Percentiles rank a stretch among this genome's conserved stretches.
Evolutionary conservation across 176 grass and related monocot species (phyloP).

Genomic region (Aechmea fasciata): DNA sequence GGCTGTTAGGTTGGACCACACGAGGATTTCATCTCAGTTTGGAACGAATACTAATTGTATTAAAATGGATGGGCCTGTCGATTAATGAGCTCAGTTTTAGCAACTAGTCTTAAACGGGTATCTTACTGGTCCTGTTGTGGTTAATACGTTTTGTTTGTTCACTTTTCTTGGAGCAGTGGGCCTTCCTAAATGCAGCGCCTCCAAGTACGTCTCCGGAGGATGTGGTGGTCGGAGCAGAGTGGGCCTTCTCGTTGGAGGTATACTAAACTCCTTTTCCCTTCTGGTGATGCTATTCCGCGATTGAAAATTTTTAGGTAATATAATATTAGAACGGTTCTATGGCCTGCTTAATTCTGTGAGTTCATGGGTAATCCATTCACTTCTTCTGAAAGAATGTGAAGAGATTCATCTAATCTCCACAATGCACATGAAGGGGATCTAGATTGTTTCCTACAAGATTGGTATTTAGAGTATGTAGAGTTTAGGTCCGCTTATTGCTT

Average conservation of each 20-base stretch:
- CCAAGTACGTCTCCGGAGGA: constrained; percentile 2
- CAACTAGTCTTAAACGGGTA: neutral
- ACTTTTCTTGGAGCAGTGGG: neutral
- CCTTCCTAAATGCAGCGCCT: constrained; percentile 5
- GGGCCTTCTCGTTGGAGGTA: constrained; percentile 17
- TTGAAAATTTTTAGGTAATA: neutral
- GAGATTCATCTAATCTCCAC: too few relatives aligned
- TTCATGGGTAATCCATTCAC: too few relatives aligned
- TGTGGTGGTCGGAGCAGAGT: constrained; percentile 1
- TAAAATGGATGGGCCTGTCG: too few relatives aligned
- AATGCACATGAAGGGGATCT: too few relatives aligned
- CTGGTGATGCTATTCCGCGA: neutral
- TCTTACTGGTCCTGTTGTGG: neutral
- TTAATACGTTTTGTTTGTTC: neutral
- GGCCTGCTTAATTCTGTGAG: too few relatives aligned
- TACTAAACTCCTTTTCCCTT: neutral
- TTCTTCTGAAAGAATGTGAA: too few relatives aligned
- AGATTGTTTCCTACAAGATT: too few relatives aligned
- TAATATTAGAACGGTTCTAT: neutral
- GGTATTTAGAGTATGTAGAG: too few relatives aligned
- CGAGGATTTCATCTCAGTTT: too few relatives aligned
- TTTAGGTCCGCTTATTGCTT: too few relatives aligned
- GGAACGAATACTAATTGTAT: too few relatives aligned
- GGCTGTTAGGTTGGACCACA: too few relatives aligned
- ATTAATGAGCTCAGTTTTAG: neutral